Conservation (phyloP, 2,329 filamentous ascomycete species). For the Leptographium galeiforme region DNA sequence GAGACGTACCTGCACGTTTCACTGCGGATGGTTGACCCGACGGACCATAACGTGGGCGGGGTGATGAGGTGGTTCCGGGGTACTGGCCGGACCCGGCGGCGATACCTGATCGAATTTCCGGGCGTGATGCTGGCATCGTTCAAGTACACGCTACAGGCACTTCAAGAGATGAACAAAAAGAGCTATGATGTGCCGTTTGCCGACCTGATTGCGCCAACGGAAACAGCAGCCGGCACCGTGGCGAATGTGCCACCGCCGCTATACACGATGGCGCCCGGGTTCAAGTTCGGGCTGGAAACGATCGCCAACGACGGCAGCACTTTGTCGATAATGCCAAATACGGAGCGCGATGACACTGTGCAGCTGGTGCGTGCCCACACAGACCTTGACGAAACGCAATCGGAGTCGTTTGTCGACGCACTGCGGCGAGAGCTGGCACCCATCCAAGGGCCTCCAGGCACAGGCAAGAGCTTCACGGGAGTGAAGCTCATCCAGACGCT, state of each 20-base stretch:
- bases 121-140: conserved; percentile 46
- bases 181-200: conserved; percentile 33
- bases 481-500: conserved; percentile 44
- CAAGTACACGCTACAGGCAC: conserved; percentile 37
- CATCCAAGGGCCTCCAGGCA: conserved; percentile 59
- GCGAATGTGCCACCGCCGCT: conserved; percentile 27
- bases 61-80: conserved; percentile 19
- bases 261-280: conserved; percentile 34
- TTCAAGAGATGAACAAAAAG: conserved; percentile 37
- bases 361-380: conserved; percentile 20
- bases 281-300: conserved; percentile 31
- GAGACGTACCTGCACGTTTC: not conserved
- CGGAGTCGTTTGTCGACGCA: conserved; percentile 36
- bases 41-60: conserved; percentile 10
- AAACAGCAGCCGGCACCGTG: not conserved
- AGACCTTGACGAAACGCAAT: conserved; percentile 38
- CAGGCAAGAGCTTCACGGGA: conserved; percentile 52
- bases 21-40: conserved; percentile 15
- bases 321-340: conserved; percentile 6
- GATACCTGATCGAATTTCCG: conserved; percentile 46
- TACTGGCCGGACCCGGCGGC: not conserved
- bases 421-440: conserved; percentile 41
- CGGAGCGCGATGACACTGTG: not conserved
- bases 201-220: conserved; percentile 25
- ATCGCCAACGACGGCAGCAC: conserved; percentile 13